Percentiles rank a stretch among this genome's conserved stretches.
Conservation (phyloP, 495 filamentous ascomycete genomes). For the Xylaria acuta region DNA sequence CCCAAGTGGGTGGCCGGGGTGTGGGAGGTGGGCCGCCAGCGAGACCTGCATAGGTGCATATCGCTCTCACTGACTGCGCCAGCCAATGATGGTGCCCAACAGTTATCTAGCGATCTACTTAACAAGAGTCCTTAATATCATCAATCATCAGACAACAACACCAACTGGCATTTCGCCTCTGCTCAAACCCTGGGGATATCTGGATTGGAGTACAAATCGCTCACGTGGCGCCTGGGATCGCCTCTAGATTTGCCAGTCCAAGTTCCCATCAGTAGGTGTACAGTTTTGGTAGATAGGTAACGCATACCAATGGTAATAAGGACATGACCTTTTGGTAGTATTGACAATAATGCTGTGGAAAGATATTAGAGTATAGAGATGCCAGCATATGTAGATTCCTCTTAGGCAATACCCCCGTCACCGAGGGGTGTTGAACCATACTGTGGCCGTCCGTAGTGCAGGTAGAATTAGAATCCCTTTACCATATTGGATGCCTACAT, state of each 20-base stretch:
- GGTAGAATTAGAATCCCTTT: constrained; percentile 1
- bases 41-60: not conserved
- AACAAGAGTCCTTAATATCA: not conserved
- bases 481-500: not conserved
- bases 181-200: not conserved
- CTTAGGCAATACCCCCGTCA: not conserved
- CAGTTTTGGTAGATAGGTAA: not conserved
- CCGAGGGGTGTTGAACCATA: not conserved
- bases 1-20: not conserved
- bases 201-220: not conserved
- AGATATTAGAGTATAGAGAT: constrained; percentile 11
- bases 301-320: not conserved
- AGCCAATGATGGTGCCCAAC: not conserved
- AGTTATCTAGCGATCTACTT: not conserved
- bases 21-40: not conserved
- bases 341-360: not conserved
- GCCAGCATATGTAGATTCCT: not conserved
- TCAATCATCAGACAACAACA: not conserved
- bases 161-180: not conserved
- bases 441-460: not conserved
- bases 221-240: not conserved
- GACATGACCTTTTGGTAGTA: not conserved
- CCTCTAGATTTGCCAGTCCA: not conserved
- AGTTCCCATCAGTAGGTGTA: not conserved
- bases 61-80: not conserved